Conservation (phyloP, 2,329 filamentous ascomycete species). For the Calonectria naviculata region DNA sequence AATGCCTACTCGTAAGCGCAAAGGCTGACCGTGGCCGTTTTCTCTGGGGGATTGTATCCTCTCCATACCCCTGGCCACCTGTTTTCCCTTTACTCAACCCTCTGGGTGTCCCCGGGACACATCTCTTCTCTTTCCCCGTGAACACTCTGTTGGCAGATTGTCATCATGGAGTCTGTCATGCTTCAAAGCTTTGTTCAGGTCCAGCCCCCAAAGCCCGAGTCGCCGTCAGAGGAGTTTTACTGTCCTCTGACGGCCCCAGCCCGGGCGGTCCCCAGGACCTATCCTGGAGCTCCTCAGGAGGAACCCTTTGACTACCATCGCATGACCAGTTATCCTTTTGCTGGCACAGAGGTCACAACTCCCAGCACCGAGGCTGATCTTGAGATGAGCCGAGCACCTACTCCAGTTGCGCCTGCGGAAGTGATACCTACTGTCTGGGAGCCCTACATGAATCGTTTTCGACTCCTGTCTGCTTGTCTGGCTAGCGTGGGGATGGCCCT, state of each 20-base stretch:
- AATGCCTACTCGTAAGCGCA: neutral
- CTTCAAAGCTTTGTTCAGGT: constrained; percentile 47
- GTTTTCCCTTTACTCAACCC: neutral
- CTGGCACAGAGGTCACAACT: constrained; percentile 19
- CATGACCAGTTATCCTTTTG: constrained; percentile 23
- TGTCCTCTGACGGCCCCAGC: constrained; percentile 44
- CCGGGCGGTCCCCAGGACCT: constrained; percentile 51
- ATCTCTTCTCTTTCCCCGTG: neutral
- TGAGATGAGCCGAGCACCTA: constrained; percentile 65
- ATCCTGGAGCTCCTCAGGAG: constrained; percentile 50
- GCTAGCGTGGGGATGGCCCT: constrained; percentile 77
- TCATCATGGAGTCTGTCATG: constrained; percentile 48
- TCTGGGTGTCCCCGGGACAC: neutral
- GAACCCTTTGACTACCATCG: constrained; percentile 45
- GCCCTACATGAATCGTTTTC: constrained; percentile 76
- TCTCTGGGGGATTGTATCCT: neutral
- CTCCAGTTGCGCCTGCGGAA: constrained; percentile 53
- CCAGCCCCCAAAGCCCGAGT: constrained; percentile 35
- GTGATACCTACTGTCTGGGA: constrained; percentile 68
- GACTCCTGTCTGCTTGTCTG: constrained; percentile 72
- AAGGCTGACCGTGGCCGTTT: neutral
- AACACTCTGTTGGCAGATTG: neutral
- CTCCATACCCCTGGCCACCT: neutral
- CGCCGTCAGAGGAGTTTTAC: constrained; percentile 31
- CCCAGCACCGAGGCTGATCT: constrained; percentile 45